phyloP scores from a whole-genome alignment of 371 early-diverging fungal species.

The Circinella umbellata region DNA sequence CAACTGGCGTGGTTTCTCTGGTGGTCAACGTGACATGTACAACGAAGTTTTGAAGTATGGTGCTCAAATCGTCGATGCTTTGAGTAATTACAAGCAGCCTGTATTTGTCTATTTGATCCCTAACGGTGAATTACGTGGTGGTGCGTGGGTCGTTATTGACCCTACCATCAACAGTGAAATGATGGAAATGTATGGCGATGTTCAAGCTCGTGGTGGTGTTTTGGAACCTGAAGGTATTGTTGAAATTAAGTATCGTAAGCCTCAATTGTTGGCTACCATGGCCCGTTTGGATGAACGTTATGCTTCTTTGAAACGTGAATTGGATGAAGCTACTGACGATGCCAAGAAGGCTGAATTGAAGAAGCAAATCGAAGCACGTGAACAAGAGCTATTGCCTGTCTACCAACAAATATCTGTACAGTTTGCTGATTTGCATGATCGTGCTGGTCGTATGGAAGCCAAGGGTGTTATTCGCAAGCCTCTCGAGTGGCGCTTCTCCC shows the following conservation, averaged over 20 bases:
- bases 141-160: slow-evolving; percentile 99
- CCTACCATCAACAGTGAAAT: slow-evolving; percentile 96
- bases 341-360: slow-evolving; percentile 67
- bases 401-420: slow-evolving; percentile 95
- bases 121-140: slow-evolving; percentile 97
- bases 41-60: slow-evolving; percentile 98
- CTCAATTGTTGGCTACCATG: slow-evolving; percentile 90
- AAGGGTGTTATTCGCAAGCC: slow-evolving; percentile 88
- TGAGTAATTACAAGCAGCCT: slow-evolving; percentile 92
- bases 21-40: slow-evolving; percentile 99
- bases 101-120: slow-evolving; percentile 98
- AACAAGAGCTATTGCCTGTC: slow-evolving; percentile 86
- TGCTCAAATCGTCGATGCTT: slow-evolving; percentile 96
- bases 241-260: slow-evolving; percentile 98
- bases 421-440: slow-evolving; percentile 98
- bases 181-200: slow-evolving; percentile 99
- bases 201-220: slow-evolving; percentile 92
- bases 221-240: slow-evolving; percentile 98
- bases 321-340: slow-evolving; percentile 54
- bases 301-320: slow-evolving; percentile 70
- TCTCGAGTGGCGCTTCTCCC: slow-evolving; percentile 82
- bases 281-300: slow-evolving; percentile 87
- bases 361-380: slow-evolving; percentile 76
- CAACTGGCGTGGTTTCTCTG: slow-evolving; percentile 99
- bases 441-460: slow-evolving; percentile 95